phyloP scores from a whole-genome alignment of 371 early-diverging fungal genomes.

The Actinomortierella wolfii region DNA sequence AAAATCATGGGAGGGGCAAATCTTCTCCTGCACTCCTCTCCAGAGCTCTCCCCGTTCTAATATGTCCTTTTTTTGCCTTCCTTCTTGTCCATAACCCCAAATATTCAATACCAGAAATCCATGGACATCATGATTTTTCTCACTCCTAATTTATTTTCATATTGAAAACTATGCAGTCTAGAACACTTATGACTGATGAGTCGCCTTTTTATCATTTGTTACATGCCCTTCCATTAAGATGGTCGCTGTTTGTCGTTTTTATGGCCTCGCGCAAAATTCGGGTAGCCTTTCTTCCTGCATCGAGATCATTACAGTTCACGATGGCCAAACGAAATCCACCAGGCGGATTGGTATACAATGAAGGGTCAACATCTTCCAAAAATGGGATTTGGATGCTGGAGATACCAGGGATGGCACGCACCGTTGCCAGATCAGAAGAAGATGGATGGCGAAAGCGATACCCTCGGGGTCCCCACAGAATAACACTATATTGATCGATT shows the following conservation, averaged over 20 bases:
- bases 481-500: constrained; percentile 12
- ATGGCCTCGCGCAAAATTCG: constrained; percentile 10
- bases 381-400: constrained; percentile 15
- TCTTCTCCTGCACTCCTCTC: no score
- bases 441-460: constrained; percentile 9
- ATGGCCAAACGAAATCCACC: constrained; percentile 20
- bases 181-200: no score
- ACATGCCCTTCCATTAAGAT: no score
- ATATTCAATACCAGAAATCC: no score
- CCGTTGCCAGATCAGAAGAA: constrained; percentile 4
- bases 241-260: not conserved
- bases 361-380: constrained; percentile 8
- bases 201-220: no score
- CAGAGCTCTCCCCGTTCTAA: no score
- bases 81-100: no score
- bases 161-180: no score
- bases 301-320: constrained; percentile 7
- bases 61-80: no score
- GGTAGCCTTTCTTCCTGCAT: constrained; percentile 10
- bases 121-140: no score
- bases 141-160: no score
- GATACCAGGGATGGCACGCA: constrained; percentile 4
- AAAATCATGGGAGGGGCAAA: no score
- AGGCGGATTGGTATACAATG: constrained; percentile 6
- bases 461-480: constrained; percentile 10